Conservation (phyloP, 163 green algal species). For the Trebouxia gelatinosa region DNA sequence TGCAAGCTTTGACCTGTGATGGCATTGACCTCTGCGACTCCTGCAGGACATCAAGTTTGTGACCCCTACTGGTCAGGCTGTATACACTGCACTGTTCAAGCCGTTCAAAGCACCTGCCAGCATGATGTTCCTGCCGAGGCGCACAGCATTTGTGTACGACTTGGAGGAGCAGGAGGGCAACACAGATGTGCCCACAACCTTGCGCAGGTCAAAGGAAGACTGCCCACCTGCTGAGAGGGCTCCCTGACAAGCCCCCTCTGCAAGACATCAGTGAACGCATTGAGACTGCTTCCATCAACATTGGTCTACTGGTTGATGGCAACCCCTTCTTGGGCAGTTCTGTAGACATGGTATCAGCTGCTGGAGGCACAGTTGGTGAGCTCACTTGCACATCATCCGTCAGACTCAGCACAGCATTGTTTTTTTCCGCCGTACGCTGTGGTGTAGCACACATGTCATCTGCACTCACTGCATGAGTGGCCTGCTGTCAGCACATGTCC, state of each 20-base stretch:
- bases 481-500: too few relatives aligned
- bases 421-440: too few relatives aligned
- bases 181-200: conserved; percentile 80
- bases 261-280: background rate
- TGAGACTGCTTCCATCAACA: conserved; percentile 25
- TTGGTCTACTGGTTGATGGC: conserved; percentile 30
- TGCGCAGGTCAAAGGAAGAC: conserved; percentile 83
- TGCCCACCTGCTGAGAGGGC: conserved; percentile 62
- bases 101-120: conserved; percentile 47
- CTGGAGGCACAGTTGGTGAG: background rate
- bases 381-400: background rate
- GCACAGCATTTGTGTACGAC: conserved; percentile 87
- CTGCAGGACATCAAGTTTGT: conserved; percentile 53
- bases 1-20: background rate
- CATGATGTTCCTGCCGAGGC: conserved; percentile 79
- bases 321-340: background rate
- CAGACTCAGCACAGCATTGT: too few relatives aligned
- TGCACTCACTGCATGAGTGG: too few relatives aligned
- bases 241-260: conserved; percentile 32
- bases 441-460: too few relatives aligned
- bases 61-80: conserved; percentile 46
- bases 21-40: too few relatives aligned
- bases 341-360: background rate
- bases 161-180: conserved; percentile 65
- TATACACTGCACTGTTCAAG: conserved; percentile 70